Conservation (phyloP, 2,329 filamentous ascomycete genomes). For the Penicillium sclerotigenum region DNA sequence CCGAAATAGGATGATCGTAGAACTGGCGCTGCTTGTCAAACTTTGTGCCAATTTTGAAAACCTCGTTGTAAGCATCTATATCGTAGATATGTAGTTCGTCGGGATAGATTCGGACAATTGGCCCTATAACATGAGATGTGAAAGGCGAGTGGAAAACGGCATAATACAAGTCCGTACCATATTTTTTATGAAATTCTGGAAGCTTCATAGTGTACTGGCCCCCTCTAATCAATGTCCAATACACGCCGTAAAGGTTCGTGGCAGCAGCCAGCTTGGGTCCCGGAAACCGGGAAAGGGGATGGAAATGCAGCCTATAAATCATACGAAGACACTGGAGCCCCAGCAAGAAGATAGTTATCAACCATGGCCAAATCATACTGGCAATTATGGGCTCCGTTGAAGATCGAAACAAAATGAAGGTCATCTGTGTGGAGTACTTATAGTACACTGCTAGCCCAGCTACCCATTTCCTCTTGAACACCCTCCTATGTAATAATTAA, state of each 20-base stretch:
- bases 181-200: not conserved
- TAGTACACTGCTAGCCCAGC: not conserved
- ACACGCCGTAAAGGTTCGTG: not conserved
- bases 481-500: no score
- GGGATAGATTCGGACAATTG: not conserved
- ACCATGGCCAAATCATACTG: not conserved
- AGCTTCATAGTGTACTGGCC: not conserved
- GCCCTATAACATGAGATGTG: not conserved
- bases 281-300: not conserved
- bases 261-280: not conserved
- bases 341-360: not conserved
- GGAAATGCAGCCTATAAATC: not conserved
- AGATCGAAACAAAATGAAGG: not conserved
- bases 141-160: not conserved
- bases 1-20: not conserved
- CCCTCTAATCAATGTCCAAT: not conserved
- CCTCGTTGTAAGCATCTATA: not conserved
- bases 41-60: not conserved
- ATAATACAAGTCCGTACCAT: not conserved
- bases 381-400: not conserved
- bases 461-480: not conserved
- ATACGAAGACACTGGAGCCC: not conserved
- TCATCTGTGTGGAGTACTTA: not conserved
- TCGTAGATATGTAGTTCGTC: not conserved
- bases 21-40: not conserved